phyloP scores from a whole-genome alignment of 805 yeast genomes.

The Cyberlindnera meyerae region DNA sequence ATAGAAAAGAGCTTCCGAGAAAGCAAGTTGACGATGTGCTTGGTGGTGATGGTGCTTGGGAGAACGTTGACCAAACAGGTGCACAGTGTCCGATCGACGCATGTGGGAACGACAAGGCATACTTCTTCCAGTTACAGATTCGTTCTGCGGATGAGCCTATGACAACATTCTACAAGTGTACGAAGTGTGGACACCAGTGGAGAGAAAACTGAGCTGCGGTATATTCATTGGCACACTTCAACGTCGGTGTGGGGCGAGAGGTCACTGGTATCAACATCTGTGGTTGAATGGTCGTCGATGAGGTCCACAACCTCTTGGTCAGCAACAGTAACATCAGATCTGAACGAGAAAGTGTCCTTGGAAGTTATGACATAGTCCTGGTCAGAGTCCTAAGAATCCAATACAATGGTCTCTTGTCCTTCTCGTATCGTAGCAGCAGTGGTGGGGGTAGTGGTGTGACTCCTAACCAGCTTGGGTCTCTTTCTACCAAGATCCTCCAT shows the following conservation, averaged over 20 bases:
- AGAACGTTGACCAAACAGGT: conserved; percentile 92
- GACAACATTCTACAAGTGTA: conserved; percentile 97
- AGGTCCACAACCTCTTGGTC: too few relatives aligned
- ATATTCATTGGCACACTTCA: background rate
- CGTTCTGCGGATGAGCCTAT: conserved; percentile 99
- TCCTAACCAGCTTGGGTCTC: background rate
- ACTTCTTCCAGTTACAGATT: conserved; percentile 94
- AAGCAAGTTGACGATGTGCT: conserved; percentile 94
- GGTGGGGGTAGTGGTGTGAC: too few relatives aligned
- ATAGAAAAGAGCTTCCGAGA: conserved; percentile 74
- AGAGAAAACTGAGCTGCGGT: conserved; percentile 66
- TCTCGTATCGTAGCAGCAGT: too few relatives aligned
- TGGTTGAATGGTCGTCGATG: too few relatives aligned
- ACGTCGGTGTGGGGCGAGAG: background rate
- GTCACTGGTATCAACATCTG: too few relatives aligned
- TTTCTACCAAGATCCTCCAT: too few relatives aligned
- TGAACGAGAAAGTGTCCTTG: background rate
- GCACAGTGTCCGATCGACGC: conserved; percentile 86
- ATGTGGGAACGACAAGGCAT: conserved; percentile 89
- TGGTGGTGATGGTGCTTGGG: conserved; percentile 98
- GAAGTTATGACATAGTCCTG: background rate
- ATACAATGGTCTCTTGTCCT: background rate
- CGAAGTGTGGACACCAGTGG: conserved; percentile 92
- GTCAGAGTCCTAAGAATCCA: background rate
- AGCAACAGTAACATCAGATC: too few relatives aligned